Evolutionary conservation across 768 basidiomycete genomes (phyloP).

Genomic region (Gloeophyllum trabeum): DNA sequence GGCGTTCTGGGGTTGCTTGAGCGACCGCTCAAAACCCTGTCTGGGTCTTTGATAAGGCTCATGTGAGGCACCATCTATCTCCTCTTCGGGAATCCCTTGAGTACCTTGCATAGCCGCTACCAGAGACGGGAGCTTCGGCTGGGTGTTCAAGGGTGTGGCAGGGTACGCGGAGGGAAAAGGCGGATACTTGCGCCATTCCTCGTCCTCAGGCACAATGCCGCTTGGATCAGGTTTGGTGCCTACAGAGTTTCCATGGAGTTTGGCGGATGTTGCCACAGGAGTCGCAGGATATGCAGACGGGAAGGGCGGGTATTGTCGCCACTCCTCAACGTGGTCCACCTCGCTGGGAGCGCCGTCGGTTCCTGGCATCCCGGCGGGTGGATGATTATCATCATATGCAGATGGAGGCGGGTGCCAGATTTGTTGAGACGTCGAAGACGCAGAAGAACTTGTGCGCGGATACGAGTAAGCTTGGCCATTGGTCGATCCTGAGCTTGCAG

Average conservation of each 20-base stretch:
- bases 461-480: background rate
- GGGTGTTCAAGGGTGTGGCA: slow-evolving; percentile 9
- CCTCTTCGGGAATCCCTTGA: slow-evolving; percentile 6
- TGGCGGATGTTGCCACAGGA: slow-evolving; percentile 29
- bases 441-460: background rate
- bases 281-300: slow-evolving; percentile 73
- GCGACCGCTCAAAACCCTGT: slow-evolving; percentile 64
- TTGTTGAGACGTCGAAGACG: slow-evolving; percentile 20
- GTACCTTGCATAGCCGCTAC: background rate
- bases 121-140: slow-evolving; percentile 5
- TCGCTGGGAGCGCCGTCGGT: background rate
- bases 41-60: slow-evolving; percentile 5
- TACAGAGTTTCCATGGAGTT: too few species aligned
- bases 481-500: too few species aligned
- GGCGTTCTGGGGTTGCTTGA: slow-evolving; percentile 51
- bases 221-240: too few species aligned
- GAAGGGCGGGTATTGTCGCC: slow-evolving; percentile 63
- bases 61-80: slow-evolving; percentile 1
- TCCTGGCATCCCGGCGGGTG: background rate
- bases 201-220: background rate
- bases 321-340: slow-evolving; percentile 34
- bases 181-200: slow-evolving; percentile 13
- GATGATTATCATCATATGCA: slow-evolving; percentile 19
- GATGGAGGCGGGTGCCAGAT: slow-evolving; percentile 55
- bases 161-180: slow-evolving; percentile 14